Base-by-base conservation (phyloP, 2,329 filamentous ascomycete species). In the Drechslera avenae region DNA sequence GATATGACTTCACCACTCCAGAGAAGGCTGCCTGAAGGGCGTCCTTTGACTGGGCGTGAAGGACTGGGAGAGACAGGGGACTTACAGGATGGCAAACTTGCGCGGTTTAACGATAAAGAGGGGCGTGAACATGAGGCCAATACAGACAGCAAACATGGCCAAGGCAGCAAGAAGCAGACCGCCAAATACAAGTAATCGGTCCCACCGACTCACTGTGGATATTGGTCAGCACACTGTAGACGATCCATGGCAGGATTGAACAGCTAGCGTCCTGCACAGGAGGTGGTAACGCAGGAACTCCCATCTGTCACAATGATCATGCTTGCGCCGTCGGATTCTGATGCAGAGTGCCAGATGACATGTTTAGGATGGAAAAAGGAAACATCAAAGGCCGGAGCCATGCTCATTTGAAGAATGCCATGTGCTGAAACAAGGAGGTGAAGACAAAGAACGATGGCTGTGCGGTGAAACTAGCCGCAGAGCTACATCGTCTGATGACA, bases 71-170 rank as follows among this genome's bases (percentile, higher is more conserved):
- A 50, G 48, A 55, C 46, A 40, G 42, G 62, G 60, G 56, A 93
- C 93, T 89, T 86, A 97, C 94, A 97, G 76, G 60, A 96, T 91
- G 47, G 93, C 92, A 80, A 99, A 97, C 81, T 97, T 99, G 76
- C 89, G 86, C 63, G 93, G 92, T 72, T 83, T 86, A 60, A 91
- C 76, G 61, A 89, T 83, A 62, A 97, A 82, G 54, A 92, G 82
- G 46, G 67, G 67, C 21, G 73, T 76, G 52, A 92, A 92, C 78
- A 96, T 93, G 50, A 97, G 81, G 64, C 87, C 87, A 78, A 97
- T 96, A 80, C 90, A 92, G 66, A 96, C 86, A 73, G 95, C 85
- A 80, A 99, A 97, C 80, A 95, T 93, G 62, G 89, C 90, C 59
- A 91, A 81, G 58, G 94, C 61, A 54, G 63, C 63, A 30, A 66